A percentile compares a stretch with the other conserved stretches of the same genome.
Conservation (phyloP, 2,329 filamentous ascomycete genomes). For the Coniochaeta sp. region DNA sequence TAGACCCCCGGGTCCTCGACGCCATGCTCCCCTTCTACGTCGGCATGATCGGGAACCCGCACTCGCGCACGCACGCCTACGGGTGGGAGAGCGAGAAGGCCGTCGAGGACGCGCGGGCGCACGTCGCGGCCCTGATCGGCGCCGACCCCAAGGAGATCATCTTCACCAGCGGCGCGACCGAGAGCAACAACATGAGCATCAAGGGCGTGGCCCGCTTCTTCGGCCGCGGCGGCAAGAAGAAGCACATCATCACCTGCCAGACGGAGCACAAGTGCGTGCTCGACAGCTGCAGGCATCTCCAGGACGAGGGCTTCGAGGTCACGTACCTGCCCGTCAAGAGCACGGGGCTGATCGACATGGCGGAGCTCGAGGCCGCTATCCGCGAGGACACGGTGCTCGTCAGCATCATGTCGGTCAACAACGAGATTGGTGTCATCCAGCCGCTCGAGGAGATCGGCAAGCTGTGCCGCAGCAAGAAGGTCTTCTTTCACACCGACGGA, state of each 20-base stretch:
- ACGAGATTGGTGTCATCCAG: conserved; percentile 99
- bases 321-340: conserved; percentile 91
- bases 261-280: conserved; percentile 99
- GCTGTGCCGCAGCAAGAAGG: conserved; percentile 82
- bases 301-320: conserved; percentile 92
- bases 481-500: conserved; percentile 96
- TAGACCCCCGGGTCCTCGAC: conserved; percentile 90
- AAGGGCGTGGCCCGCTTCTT: conserved; percentile 97
- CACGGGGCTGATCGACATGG: conserved; percentile 79
- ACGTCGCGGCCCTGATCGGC: conserved; percentile 81
- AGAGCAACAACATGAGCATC: conserved; percentile 99
- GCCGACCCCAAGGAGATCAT: conserved; percentile 98
- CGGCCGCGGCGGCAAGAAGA: conserved; percentile 89
- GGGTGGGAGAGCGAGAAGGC: conserved; percentile 98
- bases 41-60: conserved; percentile 91
- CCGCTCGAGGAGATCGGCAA: conserved; percentile 89
- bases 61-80: conserved; percentile 95
- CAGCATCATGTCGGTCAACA: conserved; percentile 98
- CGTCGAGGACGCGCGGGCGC: conserved; percentile 75
- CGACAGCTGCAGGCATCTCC: conserved; percentile 92
- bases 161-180: conserved; percentile 94
- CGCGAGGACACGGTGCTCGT: conserved; percentile 85
- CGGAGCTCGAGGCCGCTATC: conserved; percentile 80
- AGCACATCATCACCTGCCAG: conserved; percentile 93
- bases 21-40: conserved; percentile 95